Base-by-base conservation (phyloP, 1,284 basidiomycete genomes). In the Trichosporon asahii region DNA sequence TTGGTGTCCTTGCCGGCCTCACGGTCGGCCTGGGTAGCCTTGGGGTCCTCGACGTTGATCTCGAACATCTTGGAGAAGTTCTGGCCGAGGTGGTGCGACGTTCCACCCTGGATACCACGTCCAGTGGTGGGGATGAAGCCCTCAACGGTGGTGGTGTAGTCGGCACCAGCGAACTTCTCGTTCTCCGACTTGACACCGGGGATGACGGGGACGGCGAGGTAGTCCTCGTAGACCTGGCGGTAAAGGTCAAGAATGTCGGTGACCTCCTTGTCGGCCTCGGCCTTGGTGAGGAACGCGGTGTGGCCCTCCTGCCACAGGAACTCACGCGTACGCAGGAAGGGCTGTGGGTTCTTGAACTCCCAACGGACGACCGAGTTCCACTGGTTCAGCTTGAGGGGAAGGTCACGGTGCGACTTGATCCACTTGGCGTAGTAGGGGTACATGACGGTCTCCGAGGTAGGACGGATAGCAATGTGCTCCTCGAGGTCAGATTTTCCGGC, bases 301-400 rank as follows among this genome's bases (percentile, higher is more conserved):
- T 99, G 96, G 63, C 96, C 96, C 85, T 99, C 97, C 86, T 99
- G 96, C 96, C 97, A 99, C 40, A 99, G 86, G 88, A 98, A 99
- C 85, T 99, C 96, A 79, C 97, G 93, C 1, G 97, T 99, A 73
- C 96, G 94, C 55, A 99, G 88, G 91, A 99, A 99, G 2, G 96
- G 96, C 85, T 99, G 79, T 14, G 96, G 97, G 84, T 96, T 97
- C 86, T 99, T 99, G 88, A 99, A 99, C 84, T 99, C 96, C 96
- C 96, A 99, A 73, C 96, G 91, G 31, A 99, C 96, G 78, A 99
- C 95, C 76, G 90, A 94, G 86, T 98, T 98, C 96, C 96, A 99
- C 84, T 98, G 93, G 86, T 99, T 99, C 70, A 99, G 88, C 84
- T 96, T 97, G 77, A 99, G 86, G 6, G 96, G 96, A 66, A 99